Percentiles rank a stretch among this genome's conserved stretches.
These are phyloP conservation scores for Phytophthora ramorum DNA, from an alignment of 352 stramenopile species.

Conservation along the genomic window DNA sequence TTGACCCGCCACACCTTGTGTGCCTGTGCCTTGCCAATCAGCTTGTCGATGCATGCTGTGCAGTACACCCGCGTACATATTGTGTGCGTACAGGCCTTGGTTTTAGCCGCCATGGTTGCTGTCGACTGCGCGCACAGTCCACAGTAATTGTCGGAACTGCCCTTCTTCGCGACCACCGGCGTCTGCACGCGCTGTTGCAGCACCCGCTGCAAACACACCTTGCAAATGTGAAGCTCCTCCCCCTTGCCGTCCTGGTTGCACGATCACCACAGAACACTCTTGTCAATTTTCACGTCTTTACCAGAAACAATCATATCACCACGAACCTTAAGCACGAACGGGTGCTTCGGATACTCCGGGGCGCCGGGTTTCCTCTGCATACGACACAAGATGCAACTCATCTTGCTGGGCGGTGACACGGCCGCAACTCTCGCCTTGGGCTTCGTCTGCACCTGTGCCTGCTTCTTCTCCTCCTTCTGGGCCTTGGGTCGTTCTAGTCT, in stretches of 20 bases:
- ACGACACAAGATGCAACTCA: constrained; percentile 60
- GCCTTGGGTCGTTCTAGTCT: constrained; percentile 7
- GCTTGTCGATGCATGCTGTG: constrained; percentile 58
- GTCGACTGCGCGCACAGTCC: constrained; percentile 54
- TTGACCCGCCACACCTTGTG: constrained; percentile 66
- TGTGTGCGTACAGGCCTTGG: constrained; percentile 53
- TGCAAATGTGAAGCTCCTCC: constrained; percentile 60
- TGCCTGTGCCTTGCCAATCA: constrained; percentile 63
- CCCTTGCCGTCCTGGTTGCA: constrained; percentile 55
- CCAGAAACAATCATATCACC: not conserved
- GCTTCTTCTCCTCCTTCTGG: constrained; percentile 15
- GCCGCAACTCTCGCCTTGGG: constrained; percentile 11
- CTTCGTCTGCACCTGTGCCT: constrained; percentile 10
- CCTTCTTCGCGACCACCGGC: constrained; percentile 10
- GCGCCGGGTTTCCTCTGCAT: constrained; percentile 33
- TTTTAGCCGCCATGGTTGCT: constrained; percentile 30
- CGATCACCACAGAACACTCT: not conserved
- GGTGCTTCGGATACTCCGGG: constrained; percentile 57
- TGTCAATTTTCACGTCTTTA: not conserved
- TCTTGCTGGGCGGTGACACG: constrained; percentile 25
- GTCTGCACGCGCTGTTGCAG: constrained; percentile 44
- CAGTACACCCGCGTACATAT: constrained; percentile 67
- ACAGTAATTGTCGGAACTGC: constrained; percentile 42
- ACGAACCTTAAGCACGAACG: constrained; percentile 77
- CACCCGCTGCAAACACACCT: constrained; percentile 68